phyloP scores from a whole-genome alignment of 2,329 filamentous ascomycete species.

The Pseudogymnoascus sp. region DNA sequence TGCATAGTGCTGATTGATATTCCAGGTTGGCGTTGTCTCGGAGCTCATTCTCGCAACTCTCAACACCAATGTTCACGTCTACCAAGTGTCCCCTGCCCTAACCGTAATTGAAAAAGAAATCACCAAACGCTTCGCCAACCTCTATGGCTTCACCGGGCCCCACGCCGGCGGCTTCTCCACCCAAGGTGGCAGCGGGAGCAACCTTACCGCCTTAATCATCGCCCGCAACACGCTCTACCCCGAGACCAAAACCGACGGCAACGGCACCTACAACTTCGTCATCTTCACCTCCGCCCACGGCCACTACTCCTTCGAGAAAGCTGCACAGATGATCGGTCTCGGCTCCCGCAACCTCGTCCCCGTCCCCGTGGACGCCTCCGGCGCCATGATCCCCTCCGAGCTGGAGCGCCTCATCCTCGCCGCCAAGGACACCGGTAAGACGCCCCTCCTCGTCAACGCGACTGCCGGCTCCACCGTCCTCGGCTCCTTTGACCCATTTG shows the following conservation, averaged over 20 bases:
- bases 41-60: slow-evolving; percentile 77
- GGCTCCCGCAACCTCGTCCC: slow-evolving; percentile 64
- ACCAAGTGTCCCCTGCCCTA: slow-evolving; percentile 80
- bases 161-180: slow-evolving; percentile 58
- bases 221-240: slow-evolving; percentile 83
- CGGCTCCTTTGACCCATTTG: slow-evolving; percentile 78
- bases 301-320: slow-evolving; percentile 92
- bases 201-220: slow-evolving; percentile 75
- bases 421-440: slow-evolving; percentile 59
- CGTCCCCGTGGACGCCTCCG: slow-evolving; percentile 63
- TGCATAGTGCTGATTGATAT: not conserved
- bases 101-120: slow-evolving; percentile 83
- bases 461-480: slow-evolving; percentile 92
- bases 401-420: slow-evolving; percentile 54
- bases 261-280: slow-evolving; percentile 57
- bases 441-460: slow-evolving; percentile 89
- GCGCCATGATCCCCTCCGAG: slow-evolving; percentile 60
- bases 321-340: slow-evolving; percentile 81
- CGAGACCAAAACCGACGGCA: slow-evolving; percentile 64
- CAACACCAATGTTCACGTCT: slow-evolving; percentile 69
- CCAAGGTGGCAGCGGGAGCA: slow-evolving; percentile 77
- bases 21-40: slow-evolving; percentile 66
- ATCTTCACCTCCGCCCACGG: slow-evolving; percentile 85
- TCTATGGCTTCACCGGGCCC: slow-evolving; percentile 68
- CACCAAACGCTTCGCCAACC: slow-evolving; percentile 57